Conservation (phyloP, 2,329 filamentous ascomycete species). For the Fusarium anthophilum region DNA sequence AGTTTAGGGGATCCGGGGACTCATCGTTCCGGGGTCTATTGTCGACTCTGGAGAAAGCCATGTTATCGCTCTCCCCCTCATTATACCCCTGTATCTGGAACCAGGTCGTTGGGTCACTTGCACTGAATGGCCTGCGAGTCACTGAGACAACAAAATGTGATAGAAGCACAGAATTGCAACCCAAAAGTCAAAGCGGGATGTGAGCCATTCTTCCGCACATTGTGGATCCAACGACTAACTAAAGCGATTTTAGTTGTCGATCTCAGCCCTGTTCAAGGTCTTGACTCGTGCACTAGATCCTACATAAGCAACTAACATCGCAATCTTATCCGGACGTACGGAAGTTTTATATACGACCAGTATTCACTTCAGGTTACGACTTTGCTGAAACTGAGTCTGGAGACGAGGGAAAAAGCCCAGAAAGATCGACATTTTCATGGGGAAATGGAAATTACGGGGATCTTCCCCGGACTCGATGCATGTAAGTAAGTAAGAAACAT, state of each 20-base stretch:
- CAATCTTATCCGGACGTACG: slow-evolving; percentile 1
- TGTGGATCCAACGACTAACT: neutral
- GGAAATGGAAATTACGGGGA: neutral
- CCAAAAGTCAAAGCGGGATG: neutral
- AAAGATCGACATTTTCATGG: neutral
- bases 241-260: slow-evolving; percentile 3
- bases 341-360: neutral
- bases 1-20: neutral
- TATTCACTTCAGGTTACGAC: neutral
- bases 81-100: neutral
- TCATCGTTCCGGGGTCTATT: neutral
- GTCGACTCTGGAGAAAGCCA: neutral
- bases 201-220: neutral
- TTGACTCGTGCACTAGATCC: slow-evolving; percentile 8
- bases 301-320: neutral
- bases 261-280: slow-evolving; percentile 1
- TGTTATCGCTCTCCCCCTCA: neutral
- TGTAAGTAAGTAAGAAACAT: neutral
- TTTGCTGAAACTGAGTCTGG: neutral
- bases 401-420: neutral
- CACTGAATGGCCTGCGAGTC: neutral
- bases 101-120: neutral
- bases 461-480: neutral
- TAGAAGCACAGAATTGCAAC: neutral
- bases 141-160: neutral